Evolutionary conservation across 2,329 filamentous ascomycete genomes (phyloP).

Genomic region (Ophiognomonia clavigignenti-juglandacearum): DNA sequence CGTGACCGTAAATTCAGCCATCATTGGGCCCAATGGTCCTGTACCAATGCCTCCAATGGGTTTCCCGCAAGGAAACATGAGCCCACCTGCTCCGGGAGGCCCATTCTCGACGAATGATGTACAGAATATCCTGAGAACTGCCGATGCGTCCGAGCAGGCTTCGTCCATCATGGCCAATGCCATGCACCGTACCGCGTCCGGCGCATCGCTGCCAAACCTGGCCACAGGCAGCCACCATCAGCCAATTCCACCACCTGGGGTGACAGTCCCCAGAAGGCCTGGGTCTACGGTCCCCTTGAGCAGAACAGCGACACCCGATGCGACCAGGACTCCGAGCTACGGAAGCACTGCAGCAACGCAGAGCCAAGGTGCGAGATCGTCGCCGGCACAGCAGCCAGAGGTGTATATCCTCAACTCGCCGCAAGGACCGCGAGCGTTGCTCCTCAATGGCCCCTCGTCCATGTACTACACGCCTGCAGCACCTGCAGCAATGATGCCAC

Average conservation of each 20-base stretch:
- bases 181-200: conserved; percentile 48
- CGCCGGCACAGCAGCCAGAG: conserved; percentile 33
- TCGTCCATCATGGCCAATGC: conserved; percentile 38
- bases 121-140: conserved; percentile 40
- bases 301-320: conserved; percentile 44
- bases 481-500: background rate
- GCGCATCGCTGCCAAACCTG: conserved; percentile 35
- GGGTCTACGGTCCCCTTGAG: conserved; percentile 36
- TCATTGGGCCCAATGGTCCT: conserved; percentile 15
- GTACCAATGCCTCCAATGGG: conserved; percentile 17
- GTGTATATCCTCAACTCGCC: conserved; percentile 60
- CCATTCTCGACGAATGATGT: conserved; percentile 38
- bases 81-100: conserved; percentile 22
- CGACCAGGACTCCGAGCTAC: conserved; percentile 28
- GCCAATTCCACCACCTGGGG: conserved; percentile 32
- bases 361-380: conserved; percentile 16
- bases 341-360: conserved; percentile 23
- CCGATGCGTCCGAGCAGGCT: conserved; percentile 41
- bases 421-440: conserved; percentile 51
- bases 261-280: conserved; percentile 34
- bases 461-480: conserved; percentile 40
- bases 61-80: conserved; percentile 15
- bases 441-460: conserved; percentile 48
- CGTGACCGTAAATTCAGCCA: conserved; percentile 44
- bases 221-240: conserved; percentile 26